A percentile compares a stretch with the other conserved stretches of the same genome.
These are phyloP conservation scores for Phallus indusiatus DNA, from an alignment of 768 basidiomycete genomes.

Conservation along the genomic window DNA sequence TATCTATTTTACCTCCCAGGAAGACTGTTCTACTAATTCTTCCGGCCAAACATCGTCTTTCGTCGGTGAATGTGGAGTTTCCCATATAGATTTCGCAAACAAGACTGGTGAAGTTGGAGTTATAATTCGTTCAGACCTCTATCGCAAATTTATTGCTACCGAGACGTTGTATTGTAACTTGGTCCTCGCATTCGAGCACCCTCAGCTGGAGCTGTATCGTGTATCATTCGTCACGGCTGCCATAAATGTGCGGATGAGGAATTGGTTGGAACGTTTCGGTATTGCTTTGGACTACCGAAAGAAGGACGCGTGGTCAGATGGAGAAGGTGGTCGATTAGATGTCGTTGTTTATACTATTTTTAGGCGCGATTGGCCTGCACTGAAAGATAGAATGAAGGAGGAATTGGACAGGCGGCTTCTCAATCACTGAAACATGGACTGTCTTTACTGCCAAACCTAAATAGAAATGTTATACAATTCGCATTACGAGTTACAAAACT, in stretches of 20 bases:
- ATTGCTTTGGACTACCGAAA: conserved; percentile 29
- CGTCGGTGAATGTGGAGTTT: conserved; percentile 30
- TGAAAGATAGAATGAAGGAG: conserved; percentile 26
- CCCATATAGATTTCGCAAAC: conserved; percentile 28
- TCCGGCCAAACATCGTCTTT: conserved; percentile 16
- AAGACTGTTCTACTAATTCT: conserved; percentile 16
- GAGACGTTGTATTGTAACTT: conserved; percentile 34
- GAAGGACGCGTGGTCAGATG: conserved; percentile 32
- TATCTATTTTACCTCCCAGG: conserved; percentile 25
- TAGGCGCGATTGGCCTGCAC: conserved; percentile 32
- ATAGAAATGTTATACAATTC: too few species aligned
- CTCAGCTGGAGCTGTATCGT: conserved; percentile 26
- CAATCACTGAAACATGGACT: too few species aligned
- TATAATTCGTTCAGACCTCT: conserved; percentile 27
- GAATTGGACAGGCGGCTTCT: not conserved
- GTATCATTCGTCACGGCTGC: conserved; percentile 32
- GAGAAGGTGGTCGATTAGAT: conserved; percentile 26
- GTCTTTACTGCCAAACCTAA: too few species aligned
- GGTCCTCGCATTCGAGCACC: conserved; percentile 32
- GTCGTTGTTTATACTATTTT: conserved; percentile 34
- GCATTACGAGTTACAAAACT: too few species aligned
- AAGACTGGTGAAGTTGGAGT: conserved; percentile 33
- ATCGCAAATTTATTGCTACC: conserved; percentile 32
- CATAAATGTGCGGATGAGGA: conserved; percentile 35
- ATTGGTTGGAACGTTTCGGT: conserved; percentile 35